Evolutionary conservation across 768 basidiomycete species (phyloP).

Genomic region (Auricularia cornea): DNA sequence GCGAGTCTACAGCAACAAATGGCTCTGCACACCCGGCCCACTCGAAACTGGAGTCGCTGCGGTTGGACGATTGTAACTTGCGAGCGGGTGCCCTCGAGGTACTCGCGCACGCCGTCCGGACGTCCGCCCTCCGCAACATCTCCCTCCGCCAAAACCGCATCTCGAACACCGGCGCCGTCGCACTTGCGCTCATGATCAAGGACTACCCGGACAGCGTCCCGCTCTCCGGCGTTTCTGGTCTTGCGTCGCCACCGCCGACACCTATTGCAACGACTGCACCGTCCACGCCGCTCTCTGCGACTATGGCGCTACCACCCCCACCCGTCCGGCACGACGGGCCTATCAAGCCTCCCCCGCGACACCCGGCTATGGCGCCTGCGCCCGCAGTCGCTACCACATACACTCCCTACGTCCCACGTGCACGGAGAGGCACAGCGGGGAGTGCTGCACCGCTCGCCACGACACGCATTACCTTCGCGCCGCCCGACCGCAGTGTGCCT

Average conservation of each 20-base stretch:
- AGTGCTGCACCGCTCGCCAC: not conserved
- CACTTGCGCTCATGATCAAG: conserved; percentile 90
- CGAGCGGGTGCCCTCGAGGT: conserved; percentile 68
- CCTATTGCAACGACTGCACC: conserved; percentile 26
- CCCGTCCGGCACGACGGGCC: conserved; percentile 29
- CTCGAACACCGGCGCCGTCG: conserved; percentile 74
- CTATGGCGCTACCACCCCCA: conserved; percentile 16
- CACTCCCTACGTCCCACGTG: conserved; percentile 72
- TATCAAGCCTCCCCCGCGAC: conserved; percentile 41
- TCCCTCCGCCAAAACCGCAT: conserved; percentile 88
- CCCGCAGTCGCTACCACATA: conserved; percentile 56
- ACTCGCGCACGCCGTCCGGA: conserved; percentile 75
- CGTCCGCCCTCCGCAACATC: conserved; percentile 77
- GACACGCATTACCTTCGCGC: conserved; percentile 2
- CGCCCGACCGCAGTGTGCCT: conserved; percentile 33
- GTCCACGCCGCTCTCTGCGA: conserved; percentile 24
- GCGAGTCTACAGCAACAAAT: conserved; percentile 10
- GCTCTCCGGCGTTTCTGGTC: conserved; percentile 11
- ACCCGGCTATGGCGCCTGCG: conserved; percentile 33
- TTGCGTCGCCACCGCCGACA: conserved; percentile 16
- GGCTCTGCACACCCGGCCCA: conserved; percentile 19
- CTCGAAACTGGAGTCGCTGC: conserved; percentile 56
- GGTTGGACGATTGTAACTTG: conserved; percentile 80
- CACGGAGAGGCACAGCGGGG: conserved; percentile 36
- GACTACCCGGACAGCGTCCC: conserved; percentile 83